Conservation (phyloP, 1,284 basidiomycete genomes). For the Agroathelia rolfsii region DNA sequence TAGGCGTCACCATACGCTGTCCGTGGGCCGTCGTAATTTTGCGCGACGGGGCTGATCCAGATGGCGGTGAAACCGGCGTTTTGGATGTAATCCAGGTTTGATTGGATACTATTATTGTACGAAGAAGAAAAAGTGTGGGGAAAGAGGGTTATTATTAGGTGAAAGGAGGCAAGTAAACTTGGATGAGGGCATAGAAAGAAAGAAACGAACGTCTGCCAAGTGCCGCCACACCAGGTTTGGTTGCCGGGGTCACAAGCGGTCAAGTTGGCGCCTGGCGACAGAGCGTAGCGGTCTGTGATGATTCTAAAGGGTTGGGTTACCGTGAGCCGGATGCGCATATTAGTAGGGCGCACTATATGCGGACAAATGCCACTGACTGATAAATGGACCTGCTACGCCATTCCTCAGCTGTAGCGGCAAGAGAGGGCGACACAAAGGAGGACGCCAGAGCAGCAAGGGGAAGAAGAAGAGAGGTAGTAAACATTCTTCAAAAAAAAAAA, state of each 20-base stretch:
- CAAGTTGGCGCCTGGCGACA: conserved; percentile 40
- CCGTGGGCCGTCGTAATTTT: conserved; percentile 57
- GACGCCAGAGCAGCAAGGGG: too few species aligned
- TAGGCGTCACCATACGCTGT: conserved; percentile 61
- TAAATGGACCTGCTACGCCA: conserved; percentile 35
- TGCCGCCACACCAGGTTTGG: conserved; percentile 67
- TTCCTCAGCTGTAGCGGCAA: conserved; percentile 32
- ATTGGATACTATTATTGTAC: conserved; percentile 36
- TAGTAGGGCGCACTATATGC: background rate
- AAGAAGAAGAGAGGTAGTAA: too few species aligned
- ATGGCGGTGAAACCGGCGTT: conserved; percentile 70
- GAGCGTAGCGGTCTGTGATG: conserved; percentile 70
- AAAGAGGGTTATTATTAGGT: too few species aligned
- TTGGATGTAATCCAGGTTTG: conserved; percentile 72
- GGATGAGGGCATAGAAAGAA: conserved; percentile 2
- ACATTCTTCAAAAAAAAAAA: too few species aligned
- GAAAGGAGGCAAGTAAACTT: too few species aligned
- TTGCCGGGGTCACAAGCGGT: conserved; percentile 44
- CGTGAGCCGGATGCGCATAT: conserved; percentile 3
- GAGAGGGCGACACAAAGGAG: too few species aligned
- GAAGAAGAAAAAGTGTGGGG: background rate
- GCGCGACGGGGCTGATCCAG: conserved; percentile 57
- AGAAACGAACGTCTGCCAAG: conserved; percentile 47
- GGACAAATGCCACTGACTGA: conserved; percentile 24
- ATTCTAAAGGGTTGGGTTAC: conserved; percentile 35